Percentiles rank a stretch among this genome's conserved stretches.
Conservation (phyloP, 306 rosid genomes). For the Ziziphus jujuba region DNA sequence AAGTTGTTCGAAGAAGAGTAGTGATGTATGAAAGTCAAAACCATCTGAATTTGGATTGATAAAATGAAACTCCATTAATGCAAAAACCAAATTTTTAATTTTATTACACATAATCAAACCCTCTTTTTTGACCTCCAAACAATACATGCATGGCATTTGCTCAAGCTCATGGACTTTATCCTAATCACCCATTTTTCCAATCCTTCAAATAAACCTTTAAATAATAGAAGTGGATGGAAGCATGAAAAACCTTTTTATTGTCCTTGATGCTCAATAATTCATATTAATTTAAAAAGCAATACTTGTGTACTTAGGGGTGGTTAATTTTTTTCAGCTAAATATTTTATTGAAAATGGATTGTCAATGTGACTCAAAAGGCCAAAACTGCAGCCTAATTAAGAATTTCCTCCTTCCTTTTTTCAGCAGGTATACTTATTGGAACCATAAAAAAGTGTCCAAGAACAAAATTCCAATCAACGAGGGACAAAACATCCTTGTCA, state of each 20-base stretch:
- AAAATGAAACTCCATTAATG: conserved; percentile 17
- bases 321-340: conserved; percentile 5
- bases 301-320: conserved; percentile 38
- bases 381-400: background rate
- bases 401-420: background rate
- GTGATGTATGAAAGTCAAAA: conserved; percentile 26
- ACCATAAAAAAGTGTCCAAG: background rate
- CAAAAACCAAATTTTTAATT: background rate
- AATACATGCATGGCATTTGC: conserved; percentile 22
- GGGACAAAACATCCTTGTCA: conserved; percentile 45
- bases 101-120: background rate
- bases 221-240: conserved; percentile 35
- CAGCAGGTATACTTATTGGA: conserved; percentile 16
- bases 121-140: conserved; percentile 11
- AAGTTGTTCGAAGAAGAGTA: conserved; percentile 33
- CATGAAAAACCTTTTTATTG: conserved; percentile 9
- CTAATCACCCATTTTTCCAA: conserved; percentile 8
- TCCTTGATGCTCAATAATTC: conserved; percentile 35
- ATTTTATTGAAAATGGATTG: conserved; percentile 15
- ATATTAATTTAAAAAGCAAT: conserved; percentile 23
- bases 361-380: conserved; percentile 13
- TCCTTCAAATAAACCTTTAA: conserved; percentile 21
- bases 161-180: conserved; percentile 13
- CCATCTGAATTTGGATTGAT: conserved; percentile 18
- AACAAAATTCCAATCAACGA: conserved; percentile 20